These are phyloP conservation scores for Podaxis sp. DNA, from an alignment of 768 basidiomycete species.

Conservation along the genomic window DNA sequence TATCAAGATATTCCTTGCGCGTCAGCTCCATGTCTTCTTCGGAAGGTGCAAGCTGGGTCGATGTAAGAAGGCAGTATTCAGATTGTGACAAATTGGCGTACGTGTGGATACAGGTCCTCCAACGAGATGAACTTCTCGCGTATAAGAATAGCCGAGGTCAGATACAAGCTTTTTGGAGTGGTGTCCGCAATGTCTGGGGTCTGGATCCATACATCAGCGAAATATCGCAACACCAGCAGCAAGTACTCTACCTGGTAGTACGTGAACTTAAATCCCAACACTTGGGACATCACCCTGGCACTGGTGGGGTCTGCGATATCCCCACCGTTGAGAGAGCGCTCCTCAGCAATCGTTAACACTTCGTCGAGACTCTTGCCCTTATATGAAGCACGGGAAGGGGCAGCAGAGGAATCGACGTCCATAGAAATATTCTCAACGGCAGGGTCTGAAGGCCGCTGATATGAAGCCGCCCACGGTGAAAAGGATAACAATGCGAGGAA, in stretches of 20 bases:
- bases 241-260: slow-evolving; percentile 75
- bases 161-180: slow-evolving; percentile 71
- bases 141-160: slow-evolving; percentile 84
- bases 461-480: slow-evolving; percentile 83
- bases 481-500: slow-evolving; percentile 84
- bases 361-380: slow-evolving; percentile 67
- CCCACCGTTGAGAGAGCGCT: slow-evolving; percentile 18
- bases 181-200: slow-evolving; percentile 54
- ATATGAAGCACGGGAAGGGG: slow-evolving; percentile 37
- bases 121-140: slow-evolving; percentile 86
- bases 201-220: slow-evolving; percentile 20
- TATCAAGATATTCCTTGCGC: slow-evolving; percentile 62
- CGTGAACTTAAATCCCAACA: slow-evolving; percentile 96
- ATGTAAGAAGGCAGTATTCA: slow-evolving; percentile 7
- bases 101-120: slow-evolving; percentile 92
- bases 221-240: slow-evolving; percentile 7
- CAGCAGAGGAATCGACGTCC: slow-evolving; percentile 30
- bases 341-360: slow-evolving; percentile 57
- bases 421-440: slow-evolving; percentile 31
- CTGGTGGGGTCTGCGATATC: slow-evolving; percentile 29
- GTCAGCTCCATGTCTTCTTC: slow-evolving; percentile 77
- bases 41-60: slow-evolving; percentile 40
- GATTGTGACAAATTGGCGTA: slow-evolving; percentile 38
- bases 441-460: slow-evolving; percentile 30
- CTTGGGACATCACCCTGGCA: slow-evolving; percentile 77